phyloP scores from a whole-genome alignment of 1,284 basidiomycete species.

The Boletellus deceptivus region DNA sequence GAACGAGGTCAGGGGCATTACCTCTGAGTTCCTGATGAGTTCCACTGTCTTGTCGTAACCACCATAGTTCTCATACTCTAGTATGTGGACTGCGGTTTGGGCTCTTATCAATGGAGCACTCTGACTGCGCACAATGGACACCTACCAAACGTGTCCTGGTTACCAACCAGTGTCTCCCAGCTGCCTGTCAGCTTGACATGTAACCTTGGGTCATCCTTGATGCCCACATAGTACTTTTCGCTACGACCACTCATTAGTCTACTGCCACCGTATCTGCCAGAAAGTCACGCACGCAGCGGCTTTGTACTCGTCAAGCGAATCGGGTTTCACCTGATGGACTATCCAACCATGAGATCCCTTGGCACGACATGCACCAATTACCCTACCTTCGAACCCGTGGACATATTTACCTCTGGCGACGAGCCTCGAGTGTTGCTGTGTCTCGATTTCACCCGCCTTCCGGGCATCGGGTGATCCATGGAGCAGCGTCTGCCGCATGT shows the following conservation, averaged over 20 bases:
- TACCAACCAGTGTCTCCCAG: slow-evolving; percentile 87
- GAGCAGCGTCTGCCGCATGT: slow-evolving; percentile 45
- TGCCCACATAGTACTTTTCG: slow-evolving; percentile 76
- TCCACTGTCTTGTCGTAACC: slow-evolving; percentile 75
- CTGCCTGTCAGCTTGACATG: slow-evolving; percentile 86
- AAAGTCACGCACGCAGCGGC: slow-evolving; percentile 70
- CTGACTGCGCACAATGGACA: background rate
- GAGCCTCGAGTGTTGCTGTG: slow-evolving; percentile 77
- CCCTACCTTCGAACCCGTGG: slow-evolving; percentile 84
- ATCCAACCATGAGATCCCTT: slow-evolving; percentile 7
- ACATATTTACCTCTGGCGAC: slow-evolving; percentile 86
- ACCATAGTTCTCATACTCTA: slow-evolving; percentile 88
- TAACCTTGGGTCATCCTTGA: slow-evolving; percentile 70
- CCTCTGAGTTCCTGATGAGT: slow-evolving; percentile 61
- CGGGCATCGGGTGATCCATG: slow-evolving; percentile 85
- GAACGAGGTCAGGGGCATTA: slow-evolving; percentile 29
- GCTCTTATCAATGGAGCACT: background rate
- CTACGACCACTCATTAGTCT: slow-evolving; percentile 39
- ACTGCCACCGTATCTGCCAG: slow-evolving; percentile 5
- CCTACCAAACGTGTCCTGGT: slow-evolving; percentile 76
- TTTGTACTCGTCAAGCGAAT: slow-evolving; percentile 78
- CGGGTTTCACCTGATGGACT: slow-evolving; percentile 85
- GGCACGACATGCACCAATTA: background rate
- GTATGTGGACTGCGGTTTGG: slow-evolving; percentile 57
- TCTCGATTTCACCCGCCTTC: slow-evolving; percentile 72